These are phyloP conservation scores for Samsoniella hepiali DNA, from an alignment of 2,329 filamentous ascomycete species.

Conservation along the genomic window DNA sequence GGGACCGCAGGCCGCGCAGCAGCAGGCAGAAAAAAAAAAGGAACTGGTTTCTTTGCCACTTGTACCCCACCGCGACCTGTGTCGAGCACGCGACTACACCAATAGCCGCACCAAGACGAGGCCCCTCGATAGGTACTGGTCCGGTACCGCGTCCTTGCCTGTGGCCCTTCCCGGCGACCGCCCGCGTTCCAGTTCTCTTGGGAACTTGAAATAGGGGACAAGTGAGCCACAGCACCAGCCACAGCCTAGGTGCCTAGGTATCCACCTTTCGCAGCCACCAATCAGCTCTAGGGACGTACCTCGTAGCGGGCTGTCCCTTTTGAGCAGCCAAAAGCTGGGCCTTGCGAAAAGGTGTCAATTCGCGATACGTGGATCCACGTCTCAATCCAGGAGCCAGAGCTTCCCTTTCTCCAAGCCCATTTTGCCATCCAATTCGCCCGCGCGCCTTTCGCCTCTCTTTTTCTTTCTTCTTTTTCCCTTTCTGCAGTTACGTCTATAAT, in stretches of 20 bases:
- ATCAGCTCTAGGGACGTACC: not conserved
- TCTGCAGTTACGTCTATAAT: not conserved
- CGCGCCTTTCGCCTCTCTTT: not conserved
- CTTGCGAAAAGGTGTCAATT: slow-evolving; percentile 24
- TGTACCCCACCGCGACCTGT: slow-evolving; percentile 4
- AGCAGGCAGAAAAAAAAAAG: slow-evolving; percentile 5
- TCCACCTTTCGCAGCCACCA: not conserved
- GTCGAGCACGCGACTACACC: slow-evolving; percentile 15
- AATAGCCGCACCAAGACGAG: not conserved
- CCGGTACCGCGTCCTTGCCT: not conserved
- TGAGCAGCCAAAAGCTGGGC: not conserved
- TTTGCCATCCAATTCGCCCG: slow-evolving; percentile 2
- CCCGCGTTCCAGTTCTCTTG: not conserved
- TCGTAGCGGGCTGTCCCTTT: slow-evolving; percentile 1
- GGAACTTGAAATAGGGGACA: not conserved
- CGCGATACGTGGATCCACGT: slow-evolving; percentile 20
- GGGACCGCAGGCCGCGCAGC: not conserved
- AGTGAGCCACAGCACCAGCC: slow-evolving; percentile 7
- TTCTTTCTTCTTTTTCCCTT: not conserved
- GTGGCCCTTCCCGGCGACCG: slow-evolving; percentile 3
- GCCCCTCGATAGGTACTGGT: not conserved
- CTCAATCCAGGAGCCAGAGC: slow-evolving; percentile 18
- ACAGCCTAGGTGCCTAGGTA: not conserved
- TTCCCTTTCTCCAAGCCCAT: slow-evolving; percentile 12
- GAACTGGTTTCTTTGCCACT: not conserved